These are phyloP conservation scores for Sporisorium exsertum DNA, from an alignment of 1,284 basidiomycete genomes.

Conservation along the genomic window DNA sequence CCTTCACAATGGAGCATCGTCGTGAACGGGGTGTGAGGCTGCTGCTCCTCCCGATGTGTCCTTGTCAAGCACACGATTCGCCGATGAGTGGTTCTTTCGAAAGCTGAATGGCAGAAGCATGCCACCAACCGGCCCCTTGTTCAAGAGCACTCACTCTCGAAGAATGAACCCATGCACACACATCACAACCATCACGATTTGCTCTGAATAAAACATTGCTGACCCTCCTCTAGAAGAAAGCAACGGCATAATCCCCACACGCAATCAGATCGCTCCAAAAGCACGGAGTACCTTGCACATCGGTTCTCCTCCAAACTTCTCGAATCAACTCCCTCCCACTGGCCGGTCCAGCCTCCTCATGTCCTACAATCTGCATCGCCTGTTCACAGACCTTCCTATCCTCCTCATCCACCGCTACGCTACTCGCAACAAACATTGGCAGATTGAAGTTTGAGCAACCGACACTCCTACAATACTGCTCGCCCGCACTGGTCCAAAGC, in stretches of 20 bases:
- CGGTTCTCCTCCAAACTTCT: constrained; percentile 41
- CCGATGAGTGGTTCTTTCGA: too few relatives aligned
- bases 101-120: neutral
- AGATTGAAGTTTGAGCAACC: constrained; percentile 46
- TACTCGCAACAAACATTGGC: constrained; percentile 29
- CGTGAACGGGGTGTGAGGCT: too few relatives aligned
- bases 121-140: neutral
- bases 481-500: constrained; percentile 34
- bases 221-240: constrained; percentile 21
- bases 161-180: too few relatives aligned
- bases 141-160: too few relatives aligned
- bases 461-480: constrained; percentile 33
- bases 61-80: too few relatives aligned
- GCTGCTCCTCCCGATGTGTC: too few relatives aligned
- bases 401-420: constrained; percentile 29
- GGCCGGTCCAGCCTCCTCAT: constrained; percentile 37
- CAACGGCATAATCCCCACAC: constrained; percentile 29
- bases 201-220: neutral
- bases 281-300: constrained; percentile 27
- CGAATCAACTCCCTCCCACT: constrained; percentile 26
- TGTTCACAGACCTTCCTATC: constrained; percentile 32
- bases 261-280: constrained; percentile 43
- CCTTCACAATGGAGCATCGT: too few relatives aligned
- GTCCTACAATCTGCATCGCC: constrained; percentile 44
- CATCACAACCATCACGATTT: neutral